Base-by-base conservation (phyloP, 83 land plant species). In the Thuja plicata region DNA sequence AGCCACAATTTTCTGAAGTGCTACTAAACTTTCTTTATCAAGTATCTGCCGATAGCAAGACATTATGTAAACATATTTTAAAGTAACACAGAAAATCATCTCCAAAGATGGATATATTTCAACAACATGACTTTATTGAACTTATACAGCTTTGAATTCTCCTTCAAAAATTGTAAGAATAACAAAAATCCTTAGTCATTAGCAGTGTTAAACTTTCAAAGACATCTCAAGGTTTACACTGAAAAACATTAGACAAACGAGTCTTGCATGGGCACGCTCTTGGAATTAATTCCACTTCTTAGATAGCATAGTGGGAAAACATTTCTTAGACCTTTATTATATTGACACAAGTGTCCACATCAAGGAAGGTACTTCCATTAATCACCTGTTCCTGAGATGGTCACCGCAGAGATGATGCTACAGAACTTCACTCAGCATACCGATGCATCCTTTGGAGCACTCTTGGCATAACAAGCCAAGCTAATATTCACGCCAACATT, bases 1-100 rank as follows among this genome's bases (percentile, higher is more conserved):
- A 57, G 92, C 81, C 60, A 91, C 89, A 24, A 92, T 88, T 48
- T 46, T 52, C 52, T 89, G 76, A 17, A 92, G 80, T 19, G 55
- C 90, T 76, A 50, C n/a, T 86, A 89, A 88, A 52, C 93, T 92
- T 57, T 19, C 52, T 37, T 50, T 79, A 35, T 84, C 88, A 0
- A 86, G 57, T 55, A 92, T 84, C 91, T 92, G 85, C 50, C 50
- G 74, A 27, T 54, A 19, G 37, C 43, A 62, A 32, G 46, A 2
- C 38, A 74, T 74, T 38, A 74, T 34, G 35, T 74, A 74, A 74
- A 32, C 37, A 74, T 12, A 0, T 32, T 74, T 74, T 74, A 2
- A 10, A 50, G 54, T 50, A 0, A 11, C 35, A 74, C 15, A 74
- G 2, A 74, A 74, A 74, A 13, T 74, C 38, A 74, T 74, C 38